Conservation (phyloP, 176 grass and related monocot species). For the Otatea glauca region DNA sequence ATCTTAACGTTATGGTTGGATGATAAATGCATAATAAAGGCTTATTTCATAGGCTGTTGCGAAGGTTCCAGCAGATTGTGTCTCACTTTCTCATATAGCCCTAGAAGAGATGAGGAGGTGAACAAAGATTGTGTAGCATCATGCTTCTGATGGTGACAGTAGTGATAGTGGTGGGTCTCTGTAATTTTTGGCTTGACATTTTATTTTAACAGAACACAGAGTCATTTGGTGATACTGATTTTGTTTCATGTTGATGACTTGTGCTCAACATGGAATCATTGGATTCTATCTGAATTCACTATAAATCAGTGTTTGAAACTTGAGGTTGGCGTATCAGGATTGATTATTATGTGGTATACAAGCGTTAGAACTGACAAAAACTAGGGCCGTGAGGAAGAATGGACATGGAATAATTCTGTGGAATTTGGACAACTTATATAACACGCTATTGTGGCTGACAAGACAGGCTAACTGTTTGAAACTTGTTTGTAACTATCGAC, state of each 20-base stretch:
- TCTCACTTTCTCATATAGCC: background rate
- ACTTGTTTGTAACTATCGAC: background rate
- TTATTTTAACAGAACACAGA: background rate
- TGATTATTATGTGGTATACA: background rate
- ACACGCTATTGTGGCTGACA: slow-evolving; percentile 6
- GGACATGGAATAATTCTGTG: background rate
- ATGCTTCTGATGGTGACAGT: slow-evolving; percentile 1
- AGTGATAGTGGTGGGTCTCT: background rate
- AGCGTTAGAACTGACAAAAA: background rate
- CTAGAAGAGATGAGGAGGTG: slow-evolving; percentile 11
- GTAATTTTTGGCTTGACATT: slow-evolving; percentile 5
- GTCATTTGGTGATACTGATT: background rate
- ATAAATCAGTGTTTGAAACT: slow-evolving; percentile 18
- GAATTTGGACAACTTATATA: slow-evolving; percentile 5
- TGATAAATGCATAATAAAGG: slow-evolving; percentile 45
- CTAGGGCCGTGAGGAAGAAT: background rate
- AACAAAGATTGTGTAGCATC: background rate
- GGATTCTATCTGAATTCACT: slow-evolving; percentile 3
- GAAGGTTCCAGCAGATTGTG: background rate
- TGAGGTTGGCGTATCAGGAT: background rate
- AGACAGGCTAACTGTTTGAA: background rate
- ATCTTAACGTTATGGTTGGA: slow-evolving; percentile 12
- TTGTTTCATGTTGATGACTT: slow-evolving; percentile 3
- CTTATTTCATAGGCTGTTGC: background rate
- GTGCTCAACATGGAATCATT: slow-evolving; percentile 21